Evolutionary conservation across 176 grass and related monocot species (phyloP), one percentile per base, ranked within the genome.

Genomic region (Dendrocalamus sinicus): DNA sequence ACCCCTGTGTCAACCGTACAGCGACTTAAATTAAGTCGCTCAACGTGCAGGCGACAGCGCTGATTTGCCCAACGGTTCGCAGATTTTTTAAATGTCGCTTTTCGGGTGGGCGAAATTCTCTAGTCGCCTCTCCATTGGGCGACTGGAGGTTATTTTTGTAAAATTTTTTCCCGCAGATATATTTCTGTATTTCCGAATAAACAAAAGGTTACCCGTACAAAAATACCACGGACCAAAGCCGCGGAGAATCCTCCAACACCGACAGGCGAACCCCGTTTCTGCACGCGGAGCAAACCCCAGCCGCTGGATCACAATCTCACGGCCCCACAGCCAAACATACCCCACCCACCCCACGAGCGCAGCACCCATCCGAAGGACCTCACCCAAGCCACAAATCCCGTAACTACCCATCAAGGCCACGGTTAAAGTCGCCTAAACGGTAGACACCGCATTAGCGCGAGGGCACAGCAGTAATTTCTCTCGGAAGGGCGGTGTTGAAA

Each of bases 341-440:
- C 55, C 55, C 5, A 40, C 5, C 46, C 37, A 13, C 23, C 67
- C 75, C 82, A 40, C 55, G 72, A n/a, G 15, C n/a, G 8, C 43
- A 6, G 22, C 47, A 57, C 61, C 74, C 8, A 44, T 48, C 57
- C 76, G 37, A 6, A 20, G 53, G 77, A n/a, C 41, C 12, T 72
- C 20, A 80, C 72, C 9, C 14, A 32, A 19, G 5, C 26, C 4
- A 0, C 2, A 28, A 35, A 83, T 83, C 8, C 78, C 90, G 19
- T 32, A 89, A 92, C 9, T 61, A 40, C 86, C 90, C 90, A 52
- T 46, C 14, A 10, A 3, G 30, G 1, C 14, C 57, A 8, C 23
- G 10, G 3, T 12, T 7, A 59, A 8, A 4, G 3, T 12, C 24
- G 1, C 6, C 44, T 55, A 19, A 10, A 45, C 44, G 9, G 44